Evolutionary conservation across 2,329 filamentous ascomycete genomes (phyloP).

Genomic region (Fusarium zealandicum): DNA sequence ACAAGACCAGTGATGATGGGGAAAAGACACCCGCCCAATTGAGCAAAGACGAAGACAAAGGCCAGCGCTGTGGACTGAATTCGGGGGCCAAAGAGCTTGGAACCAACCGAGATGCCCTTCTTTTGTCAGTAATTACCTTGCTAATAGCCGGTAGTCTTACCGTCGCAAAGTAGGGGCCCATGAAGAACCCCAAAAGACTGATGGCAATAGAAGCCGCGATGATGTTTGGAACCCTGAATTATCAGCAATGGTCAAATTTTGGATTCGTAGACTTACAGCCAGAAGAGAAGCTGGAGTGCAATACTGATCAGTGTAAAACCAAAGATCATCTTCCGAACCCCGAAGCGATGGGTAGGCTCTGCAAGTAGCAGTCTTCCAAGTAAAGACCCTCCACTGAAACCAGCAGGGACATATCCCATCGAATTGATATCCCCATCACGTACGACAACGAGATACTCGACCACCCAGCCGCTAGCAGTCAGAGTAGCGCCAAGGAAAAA

Average conservation of each 20-base stretch:
- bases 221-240: constrained; percentile 50
- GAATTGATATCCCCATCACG: constrained; percentile 62
- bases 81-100: constrained; percentile 56
- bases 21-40: constrained; percentile 63
- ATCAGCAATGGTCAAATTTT: constrained; percentile 1
- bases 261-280: constrained; percentile 52
- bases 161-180: constrained; percentile 64
- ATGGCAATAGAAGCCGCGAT: constrained; percentile 61
- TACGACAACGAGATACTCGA: constrained; percentile 69
- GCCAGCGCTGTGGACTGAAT: constrained; percentile 48
- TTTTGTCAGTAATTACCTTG: background rate
- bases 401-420: constrained; percentile 69
- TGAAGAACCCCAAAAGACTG: constrained; percentile 63
- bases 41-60: constrained; percentile 65
- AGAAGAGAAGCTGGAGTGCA: constrained; percentile 65
- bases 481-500: constrained; percentile 65
- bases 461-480: constrained; percentile 68
- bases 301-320: constrained; percentile 60
- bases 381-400: constrained; percentile 64
- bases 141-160: constrained; percentile 43
- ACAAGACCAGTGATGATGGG: constrained; percentile 63
- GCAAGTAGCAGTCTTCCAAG: constrained; percentile 64
- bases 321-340: constrained; percentile 65
- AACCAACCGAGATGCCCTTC: constrained; percentile 61
- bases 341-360: constrained; percentile 65